Conservation (phyloP, 2,329 filamentous ascomycete genomes). For the Botrytis cinerea region DNA sequence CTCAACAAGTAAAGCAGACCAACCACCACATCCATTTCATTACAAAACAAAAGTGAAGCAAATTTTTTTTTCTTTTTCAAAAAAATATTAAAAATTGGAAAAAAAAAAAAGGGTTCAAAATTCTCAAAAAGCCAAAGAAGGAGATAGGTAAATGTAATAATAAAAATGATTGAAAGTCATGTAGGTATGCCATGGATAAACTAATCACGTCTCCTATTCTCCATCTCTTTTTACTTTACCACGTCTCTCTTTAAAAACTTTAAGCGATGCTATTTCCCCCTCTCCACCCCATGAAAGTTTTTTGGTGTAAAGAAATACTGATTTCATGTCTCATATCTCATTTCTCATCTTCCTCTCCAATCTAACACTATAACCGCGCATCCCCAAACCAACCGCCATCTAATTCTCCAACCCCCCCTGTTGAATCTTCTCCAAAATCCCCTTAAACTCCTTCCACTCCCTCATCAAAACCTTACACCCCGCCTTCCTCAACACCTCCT, state of each 20-base stretch:
- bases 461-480: conserved; percentile 65
- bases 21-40: too few relatives aligned
- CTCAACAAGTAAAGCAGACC: too few relatives aligned
- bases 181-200: neutral
- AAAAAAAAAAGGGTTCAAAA: too few relatives aligned
- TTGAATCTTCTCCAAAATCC: conserved; percentile 33
- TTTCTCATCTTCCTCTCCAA: neutral
- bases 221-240: neutral
- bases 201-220: neutral
- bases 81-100: too few relatives aligned
- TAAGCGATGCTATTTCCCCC: too few relatives aligned
- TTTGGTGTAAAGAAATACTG: neutral
- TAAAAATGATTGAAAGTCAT: neutral
- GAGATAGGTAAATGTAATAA: neutral
- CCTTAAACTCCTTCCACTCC: conserved; percentile 57
- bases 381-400: neutral
- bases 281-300: neutral
- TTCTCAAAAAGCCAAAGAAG: neutral
- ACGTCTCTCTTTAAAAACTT: neutral
- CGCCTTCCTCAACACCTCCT: conserved; percentile 58
- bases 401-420: conserved; percentile 26
- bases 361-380: neutral
- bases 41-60: too few relatives aligned
- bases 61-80: too few relatives aligned
- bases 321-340: neutral